Base-by-base conservation (phyloP, 805 yeast genomes). In the Monosporozyma siamensis region DNA sequence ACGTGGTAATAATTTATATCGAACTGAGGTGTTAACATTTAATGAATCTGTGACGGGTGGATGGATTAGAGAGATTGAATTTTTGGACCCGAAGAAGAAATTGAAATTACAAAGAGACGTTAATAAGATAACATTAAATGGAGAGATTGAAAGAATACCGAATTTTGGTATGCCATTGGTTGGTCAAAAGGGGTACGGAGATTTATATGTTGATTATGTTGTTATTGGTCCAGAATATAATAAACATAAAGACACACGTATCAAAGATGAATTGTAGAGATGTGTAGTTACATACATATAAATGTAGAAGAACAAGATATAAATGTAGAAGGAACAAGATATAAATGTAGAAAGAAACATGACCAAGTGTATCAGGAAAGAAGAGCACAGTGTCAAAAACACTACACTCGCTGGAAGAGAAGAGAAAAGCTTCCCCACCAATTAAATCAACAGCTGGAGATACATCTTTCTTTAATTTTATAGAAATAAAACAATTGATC, bases 81-180 rank as follows among this genome's bases (percentile, higher is more conserved):
- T 78, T 48, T 72, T 92, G 42, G 95, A 84, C 56, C 69, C 68
- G 17, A 72, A 71, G 24, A 72, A 76, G 39, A 65, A 66, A 24
- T 59, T 78, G 2, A 52, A 49, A 0, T 41, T 87, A 3, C 45
- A 63, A 29, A 72, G 95, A 45, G 50, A 55, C 2, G 48, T 52
- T 7, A 88, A 89, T 15, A 65, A 65, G 25, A 55, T 70, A 8
- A 78, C 84, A 1, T 49, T 66, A 36, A 67, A 78, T 53, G 94
- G 94, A 2, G 83, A 86, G 50, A 68, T 82, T 6, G 95, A 92
- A 59, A 61, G 70, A 3, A 50, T 90, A 26, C 65, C 69, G 47
- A 88, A 84, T 6, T 80, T 74, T 53, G 98, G 98, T 20, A 87
- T 92, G 97, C 97, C 97, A 2, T 44, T 39, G 12, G 27, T 24